Evolutionary conservation across 2,329 filamentous ascomycete genomes (phyloP).

Genomic region (Leptographium lundbergii): DNA sequence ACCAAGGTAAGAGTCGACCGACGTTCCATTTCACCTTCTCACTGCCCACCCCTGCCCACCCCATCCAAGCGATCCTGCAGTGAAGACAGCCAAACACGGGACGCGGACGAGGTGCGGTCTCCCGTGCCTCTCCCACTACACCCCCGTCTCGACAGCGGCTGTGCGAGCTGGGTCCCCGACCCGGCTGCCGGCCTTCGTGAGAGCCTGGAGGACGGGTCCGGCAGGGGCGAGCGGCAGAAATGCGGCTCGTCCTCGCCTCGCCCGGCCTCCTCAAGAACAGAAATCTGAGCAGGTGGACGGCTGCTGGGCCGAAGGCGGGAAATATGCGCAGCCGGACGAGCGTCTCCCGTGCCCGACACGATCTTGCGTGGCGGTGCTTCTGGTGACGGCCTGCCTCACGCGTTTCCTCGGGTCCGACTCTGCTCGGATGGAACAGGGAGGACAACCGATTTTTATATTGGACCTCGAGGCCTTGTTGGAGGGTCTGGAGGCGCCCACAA

Average conservation of each 20-base stretch:
- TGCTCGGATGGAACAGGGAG: neutral
- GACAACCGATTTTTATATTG: neutral
- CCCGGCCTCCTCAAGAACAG: slow-evolving; percentile 17
- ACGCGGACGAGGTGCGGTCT: neutral
- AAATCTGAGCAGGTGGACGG: slow-evolving; percentile 20
- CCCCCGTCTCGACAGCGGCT: neutral
- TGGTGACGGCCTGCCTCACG: slow-evolving; percentile 2
- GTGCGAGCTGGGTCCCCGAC: neutral
- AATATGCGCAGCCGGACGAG: neutral
- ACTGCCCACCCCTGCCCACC: too few relatives aligned
- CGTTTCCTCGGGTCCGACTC: neutral
- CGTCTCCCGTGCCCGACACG: neutral
- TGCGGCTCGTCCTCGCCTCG: neutral
- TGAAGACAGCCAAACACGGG: neutral
- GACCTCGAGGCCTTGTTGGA: neutral
- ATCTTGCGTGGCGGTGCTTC: neutral
- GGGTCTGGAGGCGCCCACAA: neutral
- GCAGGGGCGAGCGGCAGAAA: neutral
- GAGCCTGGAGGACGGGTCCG: neutral
- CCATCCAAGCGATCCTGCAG: too few relatives aligned
- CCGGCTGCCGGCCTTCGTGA: neutral
- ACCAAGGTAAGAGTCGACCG: too few relatives aligned
- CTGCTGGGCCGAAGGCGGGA: neutral
- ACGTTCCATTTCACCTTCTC: neutral
- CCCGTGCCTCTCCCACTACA: neutral